Percentiles rank a stretch among this genome's conserved stretches.
Evolutionary conservation across 2,329 filamentous ascomycete species (phyloP).

Genomic region (Pseudogymnoascus sp.): DNA sequence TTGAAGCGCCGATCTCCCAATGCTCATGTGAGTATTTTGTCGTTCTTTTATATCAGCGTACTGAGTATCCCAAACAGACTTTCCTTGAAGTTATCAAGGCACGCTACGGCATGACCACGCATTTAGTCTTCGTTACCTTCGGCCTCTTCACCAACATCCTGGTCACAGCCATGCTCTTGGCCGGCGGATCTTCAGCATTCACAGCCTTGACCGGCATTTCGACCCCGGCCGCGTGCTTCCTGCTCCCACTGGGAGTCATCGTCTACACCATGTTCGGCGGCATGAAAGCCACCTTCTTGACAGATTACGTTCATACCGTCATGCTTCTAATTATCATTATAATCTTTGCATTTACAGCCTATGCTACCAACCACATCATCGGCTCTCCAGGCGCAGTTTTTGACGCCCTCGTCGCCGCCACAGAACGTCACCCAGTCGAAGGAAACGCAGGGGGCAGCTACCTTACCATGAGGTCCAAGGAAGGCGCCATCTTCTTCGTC

Average conservation of each 20-base stretch:
- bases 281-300: slow-evolving; percentile 79
- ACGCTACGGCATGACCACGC: slow-evolving; percentile 67
- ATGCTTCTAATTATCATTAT: slow-evolving; percentile 79
- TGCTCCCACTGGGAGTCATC: slow-evolving; percentile 74
- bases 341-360: slow-evolving; percentile 75
- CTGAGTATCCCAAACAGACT: slow-evolving; percentile 32
- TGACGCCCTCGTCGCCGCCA: slow-evolving; percentile 66
- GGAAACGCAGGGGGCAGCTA: slow-evolving; percentile 80
- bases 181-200: slow-evolving; percentile 73
- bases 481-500: slow-evolving; percentile 84
- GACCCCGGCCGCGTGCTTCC: slow-evolving; percentile 75
- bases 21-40: slow-evolving; percentile 50
- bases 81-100: slow-evolving; percentile 80
- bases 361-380: slow-evolving; percentile 64
- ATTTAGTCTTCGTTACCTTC: slow-evolving; percentile 76
- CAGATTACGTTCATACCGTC: slow-evolving; percentile 82
- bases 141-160: slow-evolving; percentile 79
- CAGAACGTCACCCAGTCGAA: slow-evolving; percentile 63
- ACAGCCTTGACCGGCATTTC: slow-evolving; percentile 65
- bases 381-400: slow-evolving; percentile 74
- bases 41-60: neutral
- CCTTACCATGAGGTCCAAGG: slow-evolving; percentile 74
- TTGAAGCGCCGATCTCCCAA: slow-evolving; percentile 82
- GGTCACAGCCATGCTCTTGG: slow-evolving; percentile 83
- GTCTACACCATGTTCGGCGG: slow-evolving; percentile 73